A percentile compares a stretch with the other conserved stretches of the same genome.
phyloP scores from a whole-genome alignment of 257 asterid genomes.

The Solanum ossicruentum region DNA sequence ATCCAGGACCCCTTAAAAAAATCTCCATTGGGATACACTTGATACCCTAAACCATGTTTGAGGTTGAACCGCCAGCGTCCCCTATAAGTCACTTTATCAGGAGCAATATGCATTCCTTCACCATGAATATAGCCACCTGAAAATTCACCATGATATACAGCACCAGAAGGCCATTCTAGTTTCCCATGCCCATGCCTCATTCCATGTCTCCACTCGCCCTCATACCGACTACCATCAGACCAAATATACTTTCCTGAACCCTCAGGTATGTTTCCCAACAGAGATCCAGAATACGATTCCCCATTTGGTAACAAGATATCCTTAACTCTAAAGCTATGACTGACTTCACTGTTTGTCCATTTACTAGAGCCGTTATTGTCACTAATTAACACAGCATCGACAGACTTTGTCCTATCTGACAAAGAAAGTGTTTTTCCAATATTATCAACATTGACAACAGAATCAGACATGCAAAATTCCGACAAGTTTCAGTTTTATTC shows the following conservation, averaged over 20 bases:
- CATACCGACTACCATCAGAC: constrained; percentile 81
- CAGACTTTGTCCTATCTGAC: constrained; percentile 49
- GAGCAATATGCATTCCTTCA: constrained; percentile 44
- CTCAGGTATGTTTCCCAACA: constrained; percentile 61
- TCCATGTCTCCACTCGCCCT: constrained; percentile 90
- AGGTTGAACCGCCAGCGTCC: constrained; percentile 82
- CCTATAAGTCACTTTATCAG: constrained; percentile 39
- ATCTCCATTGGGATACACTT: constrained; percentile 67
- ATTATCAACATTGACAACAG: constrained; percentile 41
- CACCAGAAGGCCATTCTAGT: constrained; percentile 68
- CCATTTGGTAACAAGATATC: constrained; percentile 43
- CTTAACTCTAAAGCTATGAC: constrained; percentile 29
- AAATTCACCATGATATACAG: constrained; percentile 80
- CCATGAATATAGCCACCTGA: constrained; percentile 83
- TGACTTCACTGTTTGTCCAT: constrained; percentile 33
- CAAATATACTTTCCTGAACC: constrained; percentile 66
- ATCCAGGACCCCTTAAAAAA: constrained; percentile 85
- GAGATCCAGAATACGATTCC: constrained; percentile 51
- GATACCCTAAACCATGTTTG: constrained; percentile 90
- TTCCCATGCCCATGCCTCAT: constrained; percentile 82
- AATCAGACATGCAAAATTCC: constrained; percentile 90
- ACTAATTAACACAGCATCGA: constrained; percentile 17
- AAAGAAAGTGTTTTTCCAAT: constrained; percentile 42
- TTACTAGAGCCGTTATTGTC: constrained; percentile 17
- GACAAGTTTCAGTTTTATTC: constrained; percentile 14